phyloP scores from a whole-genome alignment of 2,329 filamentous ascomycete species.

The Colletotrichum orbiculare region DNA sequence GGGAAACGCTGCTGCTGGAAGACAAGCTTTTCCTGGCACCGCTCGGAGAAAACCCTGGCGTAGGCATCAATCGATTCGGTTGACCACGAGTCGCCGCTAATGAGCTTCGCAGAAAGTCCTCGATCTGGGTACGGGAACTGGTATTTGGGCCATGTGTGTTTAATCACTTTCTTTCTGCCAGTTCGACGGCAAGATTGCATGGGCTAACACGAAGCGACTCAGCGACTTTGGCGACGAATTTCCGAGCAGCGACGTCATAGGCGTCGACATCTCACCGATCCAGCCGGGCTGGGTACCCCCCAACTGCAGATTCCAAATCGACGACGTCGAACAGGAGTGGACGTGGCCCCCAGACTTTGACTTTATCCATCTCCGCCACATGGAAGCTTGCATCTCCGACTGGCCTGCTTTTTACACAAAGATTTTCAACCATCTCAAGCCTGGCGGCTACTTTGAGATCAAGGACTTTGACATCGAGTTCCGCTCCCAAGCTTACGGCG shows the following conservation, averaged over 20 bases:
- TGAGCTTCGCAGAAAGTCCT: constrained; percentile 2
- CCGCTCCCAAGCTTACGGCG: constrained; percentile 34
- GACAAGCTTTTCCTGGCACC: constrained; percentile 29
- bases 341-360: constrained; percentile 63
- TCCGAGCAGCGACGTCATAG: constrained; percentile 57
- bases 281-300: constrained; percentile 66
- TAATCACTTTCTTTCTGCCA: not conserved
- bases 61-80: not conserved
- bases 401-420: constrained; percentile 62
- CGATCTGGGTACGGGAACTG: constrained; percentile 22
- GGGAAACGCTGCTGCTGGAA: constrained; percentile 19
- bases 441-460: constrained; percentile 53
- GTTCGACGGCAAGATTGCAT: too few relatives aligned
- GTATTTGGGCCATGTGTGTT: constrained; percentile 23
- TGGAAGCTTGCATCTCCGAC: constrained; percentile 63
- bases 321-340: constrained; percentile 66
- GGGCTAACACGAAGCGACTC: not conserved
- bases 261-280: constrained; percentile 67
- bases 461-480: constrained; percentile 45
- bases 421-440: constrained; percentile 58
- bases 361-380: constrained; percentile 66
- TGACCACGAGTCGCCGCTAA: not conserved
- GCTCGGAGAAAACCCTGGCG: not conserved
- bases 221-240: constrained; percentile 61
- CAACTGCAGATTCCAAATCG: constrained; percentile 66